Base-by-base conservation (phyloP, 306 rosid species). In the Alnus glutinosa region DNA sequence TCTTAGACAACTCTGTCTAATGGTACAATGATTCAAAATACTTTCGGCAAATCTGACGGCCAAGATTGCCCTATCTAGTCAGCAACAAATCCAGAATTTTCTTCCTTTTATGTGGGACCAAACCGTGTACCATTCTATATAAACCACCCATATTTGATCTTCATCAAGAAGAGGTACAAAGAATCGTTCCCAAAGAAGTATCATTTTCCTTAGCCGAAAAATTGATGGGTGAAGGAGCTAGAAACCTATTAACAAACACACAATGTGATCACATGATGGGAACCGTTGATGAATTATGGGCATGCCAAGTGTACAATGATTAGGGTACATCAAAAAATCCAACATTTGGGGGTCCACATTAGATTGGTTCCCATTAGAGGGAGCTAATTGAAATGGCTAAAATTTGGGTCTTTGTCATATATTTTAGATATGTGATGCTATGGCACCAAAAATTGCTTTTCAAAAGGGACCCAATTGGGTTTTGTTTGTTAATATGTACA, bases 361-460 rank as follows among this genome's bases (percentile, higher is more conserved):
- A 75, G 57, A 46, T 34, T 59, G 66, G 52, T 49, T 57, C 44
- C 71, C 70, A 46, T 66, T 6, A 18, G 75, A 71, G 85, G 82
- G 80, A 86, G 67, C 86, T 51, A 79, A 48, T 51, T 12, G 82
- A 49, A 75, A 39, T 50, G 55, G 13, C 73, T 58, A 74, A 84
- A 4, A 42, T 44, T 49, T 47, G 39, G 32, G 86, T 83, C 67
- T 50, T 71, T 74, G 19, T 80, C 77, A 37, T 1, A 2, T 15
- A 1, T 3, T 36, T 5, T 13, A 4, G 18, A 42, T 49, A 67
- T 42, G 30, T 42, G 51, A 67, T 34, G 51, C 72, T 42, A 5
- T 67, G 50, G 51, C n/a, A 52, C 75, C 36, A 47, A 50, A 5
- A 15, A 36, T 36, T 52, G 18, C 47, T 37, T 52, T 72, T 52